Percentiles rank a stretch among this genome's conserved stretches.
These are phyloP conservation scores for Furcasterigmium furcatum DNA, from an alignment of 2,329 filamentous ascomycete species.

Conservation along the genomic window DNA sequence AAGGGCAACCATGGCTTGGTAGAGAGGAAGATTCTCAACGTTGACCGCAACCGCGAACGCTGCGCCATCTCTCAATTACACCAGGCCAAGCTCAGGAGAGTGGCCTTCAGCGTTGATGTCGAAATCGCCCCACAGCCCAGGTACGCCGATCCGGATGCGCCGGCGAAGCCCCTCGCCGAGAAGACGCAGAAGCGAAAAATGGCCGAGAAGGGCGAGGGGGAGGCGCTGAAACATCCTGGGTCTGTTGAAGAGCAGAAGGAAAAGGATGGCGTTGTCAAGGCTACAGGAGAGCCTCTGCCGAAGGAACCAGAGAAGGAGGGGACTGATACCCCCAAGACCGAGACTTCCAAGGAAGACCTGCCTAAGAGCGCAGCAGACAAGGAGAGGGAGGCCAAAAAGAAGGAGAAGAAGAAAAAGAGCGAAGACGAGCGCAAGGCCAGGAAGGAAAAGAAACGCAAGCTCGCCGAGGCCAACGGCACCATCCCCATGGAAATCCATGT, in stretches of 20 bases:
- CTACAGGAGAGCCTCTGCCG: slow-evolving; percentile 32
- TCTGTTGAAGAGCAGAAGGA: slow-evolving; percentile 57
- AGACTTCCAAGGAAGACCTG: slow-evolving; percentile 13
- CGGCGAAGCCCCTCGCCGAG: slow-evolving; percentile 37
- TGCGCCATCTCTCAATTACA: slow-evolving; percentile 78
- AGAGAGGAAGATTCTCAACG: slow-evolving; percentile 77
- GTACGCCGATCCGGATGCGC: slow-evolving; percentile 61
- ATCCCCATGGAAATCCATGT: slow-evolving; percentile 80
- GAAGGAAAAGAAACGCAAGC: slow-evolving; percentile 81
- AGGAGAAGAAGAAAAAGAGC: slow-evolving; percentile 93
- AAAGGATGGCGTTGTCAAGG: slow-evolving; percentile 30
- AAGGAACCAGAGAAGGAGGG: slow-evolving; percentile 36
- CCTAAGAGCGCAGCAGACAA: slow-evolving; percentile 21
- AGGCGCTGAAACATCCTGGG: slow-evolving; percentile 67
- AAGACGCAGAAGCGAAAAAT: slow-evolving; percentile 57
- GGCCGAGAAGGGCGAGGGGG: slow-evolving; percentile 69
- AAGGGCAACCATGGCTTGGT: slow-evolving; percentile 67
- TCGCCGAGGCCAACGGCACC: slow-evolving; percentile 83
- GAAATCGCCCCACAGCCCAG: slow-evolving; percentile 88
- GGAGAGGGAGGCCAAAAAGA: slow-evolving; percentile 64
- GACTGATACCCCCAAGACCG: slow-evolving; percentile 15
- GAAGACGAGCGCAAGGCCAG: slow-evolving; percentile 90
- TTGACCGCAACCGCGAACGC: slow-evolving; percentile 75
- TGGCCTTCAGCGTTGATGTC: slow-evolving; percentile 95
- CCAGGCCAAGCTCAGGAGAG: slow-evolving; percentile 75